Evolutionary conservation across 1,284 basidiomycete genomes (phyloP), one percentile per base, ranked within the genome.

Genomic region (Trichosporon ovoides): DNA sequence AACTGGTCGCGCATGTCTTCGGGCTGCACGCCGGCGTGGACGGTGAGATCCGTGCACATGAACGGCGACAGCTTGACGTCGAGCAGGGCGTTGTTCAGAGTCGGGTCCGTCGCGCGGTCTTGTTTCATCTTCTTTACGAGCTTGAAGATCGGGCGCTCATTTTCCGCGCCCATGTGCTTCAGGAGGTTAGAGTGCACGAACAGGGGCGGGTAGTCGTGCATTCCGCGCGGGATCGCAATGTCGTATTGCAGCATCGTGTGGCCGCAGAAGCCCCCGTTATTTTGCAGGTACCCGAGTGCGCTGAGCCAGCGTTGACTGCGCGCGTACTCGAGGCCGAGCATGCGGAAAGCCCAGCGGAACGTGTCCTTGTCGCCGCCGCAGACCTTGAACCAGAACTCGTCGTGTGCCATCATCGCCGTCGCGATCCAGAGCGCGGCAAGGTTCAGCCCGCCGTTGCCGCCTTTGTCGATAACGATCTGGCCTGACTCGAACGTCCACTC

Each of bases 381-480:
- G 49, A 81, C 65, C 18, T 68, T 66, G 67, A 80, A 80, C 78
- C 79, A 81, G 58, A 80, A 81, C 9, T 72, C 74, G 53, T 72
- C 66, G 36, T 74, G 65, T 16, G 57, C 59, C 65, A 64, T 61
- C 71, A 72, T 69, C 14, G 59, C 67, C 3, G 68, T 66, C 1
- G 79, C 79, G 12, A 79, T 62, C 38, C 75, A 70, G n/a, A 81
- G 67, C 7, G 79, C 80, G 1, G 79, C 80, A 7, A 78, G 63
- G 63, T 81, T 81, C 52, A 80, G 55, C 0, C 80, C 80, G 14
- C 66, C 51, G 54, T 80, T 79, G 2, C 79, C 80, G 0, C 71
- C 68, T 66, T 81, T 81, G 65, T 79, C 74, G 38, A 81, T 68
- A 31, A 81, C 68, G 20, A 81, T 77, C 66, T 80, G 78, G 38